Conservation (phyloP, 495 filamentous ascomycete genomes). For the Hypoxylon intermedium region DNA sequence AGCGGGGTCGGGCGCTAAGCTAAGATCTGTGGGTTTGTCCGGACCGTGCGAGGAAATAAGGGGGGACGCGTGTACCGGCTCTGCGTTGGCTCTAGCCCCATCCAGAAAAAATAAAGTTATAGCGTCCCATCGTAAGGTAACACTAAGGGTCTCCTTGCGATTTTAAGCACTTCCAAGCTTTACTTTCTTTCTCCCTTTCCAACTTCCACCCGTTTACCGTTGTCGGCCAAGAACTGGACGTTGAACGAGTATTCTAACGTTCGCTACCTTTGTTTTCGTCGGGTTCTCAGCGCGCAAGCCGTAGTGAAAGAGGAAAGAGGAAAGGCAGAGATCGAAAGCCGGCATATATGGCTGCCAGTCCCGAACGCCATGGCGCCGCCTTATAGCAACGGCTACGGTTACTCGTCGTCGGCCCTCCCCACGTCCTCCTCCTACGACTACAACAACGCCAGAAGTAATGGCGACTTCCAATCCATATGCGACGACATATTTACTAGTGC, state of each 20-base stretch:
- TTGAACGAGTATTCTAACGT: background rate
- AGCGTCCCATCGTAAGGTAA: slow-evolving; percentile 31
- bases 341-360: slow-evolving; percentile 42
- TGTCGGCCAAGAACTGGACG: too few species aligned
- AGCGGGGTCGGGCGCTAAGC: slow-evolving; percentile 19
- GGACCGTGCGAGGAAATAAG: slow-evolving; percentile 17
- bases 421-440: slow-evolving; percentile 30
- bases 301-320: slow-evolving; percentile 2
- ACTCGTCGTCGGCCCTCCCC: slow-evolving; percentile 25
- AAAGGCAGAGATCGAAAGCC: background rate
- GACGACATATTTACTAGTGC: slow-evolving; percentile 36
- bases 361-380: slow-evolving; percentile 44
- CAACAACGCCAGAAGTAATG: slow-evolving; percentile 23
- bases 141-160: slow-evolving; percentile 18
- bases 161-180: background rate
- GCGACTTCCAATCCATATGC: slow-evolving; percentile 43
- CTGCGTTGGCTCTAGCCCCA: slow-evolving; percentile 1
- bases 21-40: background rate
- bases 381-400: slow-evolving; percentile 47
- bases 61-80: slow-evolving; percentile 11
- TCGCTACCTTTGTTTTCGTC: background rate
- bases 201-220: too few species aligned
- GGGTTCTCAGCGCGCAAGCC: background rate
- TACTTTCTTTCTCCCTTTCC: too few species aligned
- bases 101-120: slow-evolving; percentile 32